Evolutionary conservation across 2,329 filamentous ascomycete genomes (phyloP).

Genomic region (Bipolaris bicolor): DNA sequence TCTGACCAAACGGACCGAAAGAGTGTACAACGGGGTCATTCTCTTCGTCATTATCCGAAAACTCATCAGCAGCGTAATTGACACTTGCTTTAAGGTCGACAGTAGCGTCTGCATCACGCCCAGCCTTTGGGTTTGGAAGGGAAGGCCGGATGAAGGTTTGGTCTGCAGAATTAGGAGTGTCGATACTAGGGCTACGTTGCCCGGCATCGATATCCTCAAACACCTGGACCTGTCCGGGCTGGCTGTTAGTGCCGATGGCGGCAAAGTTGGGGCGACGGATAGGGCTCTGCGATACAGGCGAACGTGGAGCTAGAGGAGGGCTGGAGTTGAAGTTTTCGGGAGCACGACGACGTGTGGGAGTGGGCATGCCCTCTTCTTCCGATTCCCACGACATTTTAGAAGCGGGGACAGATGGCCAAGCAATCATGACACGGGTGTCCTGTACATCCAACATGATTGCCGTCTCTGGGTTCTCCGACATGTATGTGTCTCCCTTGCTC

Average conservation of each 20-base stretch:
- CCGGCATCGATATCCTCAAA: conserved; percentile 49
- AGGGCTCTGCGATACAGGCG: conserved; percentile 77
- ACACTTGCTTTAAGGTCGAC: conserved; percentile 34
- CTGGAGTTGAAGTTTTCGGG: conserved; percentile 60
- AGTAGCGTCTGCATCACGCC: conserved; percentile 19
- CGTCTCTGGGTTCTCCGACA: conserved; percentile 82
- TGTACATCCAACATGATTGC: conserved; percentile 97
- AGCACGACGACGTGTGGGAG: conserved; percentile 41
- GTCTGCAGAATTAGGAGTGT: conserved; percentile 33
- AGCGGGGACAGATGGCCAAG: conserved; percentile 77
- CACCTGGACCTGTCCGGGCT: conserved; percentile 40
- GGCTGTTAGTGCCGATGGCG: conserved; percentile 42
- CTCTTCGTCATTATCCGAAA: conserved; percentile 81
- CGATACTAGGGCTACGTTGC: conserved; percentile 29
- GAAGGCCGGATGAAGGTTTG: conserved; percentile 41
- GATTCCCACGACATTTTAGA: conserved; percentile 54
- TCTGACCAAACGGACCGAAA: conserved; percentile 87
- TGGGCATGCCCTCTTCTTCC: conserved; percentile 63
- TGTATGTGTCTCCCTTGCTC: conserved; percentile 85
- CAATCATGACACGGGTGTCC: conserved; percentile 84
- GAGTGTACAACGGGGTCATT: conserved; percentile 93
- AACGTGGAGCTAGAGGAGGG: conserved; percentile 70
- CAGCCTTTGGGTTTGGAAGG: conserved; percentile 30
- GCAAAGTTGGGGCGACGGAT: conserved; percentile 54
- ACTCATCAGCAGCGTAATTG: conserved; percentile 60